Evolutionary conservation across 768 basidiomycete genomes (phyloP), one percentile per base, ranked within the genome.

Genomic region (Collybia sp.): DNA sequence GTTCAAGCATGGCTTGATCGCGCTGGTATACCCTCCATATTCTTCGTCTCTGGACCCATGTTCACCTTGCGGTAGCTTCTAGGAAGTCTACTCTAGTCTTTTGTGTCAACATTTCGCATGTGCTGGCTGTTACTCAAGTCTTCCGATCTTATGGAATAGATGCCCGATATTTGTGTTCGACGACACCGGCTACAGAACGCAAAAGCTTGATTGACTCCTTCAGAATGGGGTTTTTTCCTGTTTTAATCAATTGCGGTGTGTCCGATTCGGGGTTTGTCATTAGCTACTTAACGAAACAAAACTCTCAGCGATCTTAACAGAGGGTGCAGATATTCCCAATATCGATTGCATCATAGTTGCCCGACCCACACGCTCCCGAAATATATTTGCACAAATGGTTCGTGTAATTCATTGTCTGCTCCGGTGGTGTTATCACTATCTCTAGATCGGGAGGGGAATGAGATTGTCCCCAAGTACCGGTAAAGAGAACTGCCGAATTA

Each of bases 301-400:
- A 15, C 8, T 49, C 37, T 30, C 43, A 85, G 91, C 91, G 16
- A 87, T 96, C 40, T 70, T 96, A 52, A 95, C 93, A 1, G 93
- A 96, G 69, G 93, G 93, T 3, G 82, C 93, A 15, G 94, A 98
- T 68, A 91, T 97, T 43, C 94, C 94, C 2, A 90, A 89, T 49
- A 87, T 96, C 45, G 94, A 98, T 56, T 96, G 93, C 51, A 77
- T 97, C 8, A 62, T 97, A 30, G 69, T 97, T 15, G 92, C 88
- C 12, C 75, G 91, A 15, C 94, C 94, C 13, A 97, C 94, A 1
- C 77, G 87, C 18, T 95, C 93, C 11, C 75, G 82, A 30, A 97
- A 95, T 59, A 64, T 95, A 10, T 92, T 93, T 58, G 80, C 89
- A 13, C 94, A 98, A 57, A 96, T 97, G 92, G 92, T 91, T 47